Conservation (phyloP, 2,329 filamentous ascomycete genomes). For the Onygenales sp. region DNA sequence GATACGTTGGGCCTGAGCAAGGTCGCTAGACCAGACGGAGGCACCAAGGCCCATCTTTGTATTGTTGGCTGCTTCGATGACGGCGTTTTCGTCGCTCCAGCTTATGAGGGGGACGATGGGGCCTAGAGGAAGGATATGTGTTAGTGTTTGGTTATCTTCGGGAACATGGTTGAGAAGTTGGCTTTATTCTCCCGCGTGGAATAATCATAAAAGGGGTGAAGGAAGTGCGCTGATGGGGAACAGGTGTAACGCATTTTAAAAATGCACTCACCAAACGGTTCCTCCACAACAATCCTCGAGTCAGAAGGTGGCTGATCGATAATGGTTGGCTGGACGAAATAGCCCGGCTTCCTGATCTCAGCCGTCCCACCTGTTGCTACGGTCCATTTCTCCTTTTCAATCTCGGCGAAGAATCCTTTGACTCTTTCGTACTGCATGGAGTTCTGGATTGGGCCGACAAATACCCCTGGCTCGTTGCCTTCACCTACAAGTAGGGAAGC, state of each 20-base stretch:
- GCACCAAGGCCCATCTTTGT: conserved; percentile 46
- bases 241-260: too few species aligned
- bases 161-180: background rate
- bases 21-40: conserved; percentile 49
- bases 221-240: background rate
- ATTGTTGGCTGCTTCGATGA: conserved; percentile 47
- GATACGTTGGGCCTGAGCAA: conserved; percentile 42
- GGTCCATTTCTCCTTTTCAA: conserved; percentile 44
- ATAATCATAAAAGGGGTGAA: background rate
- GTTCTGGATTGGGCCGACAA: conserved; percentile 56
- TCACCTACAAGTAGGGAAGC: conserved; percentile 31
- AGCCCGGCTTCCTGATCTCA: conserved; percentile 34
- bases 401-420: conserved; percentile 47
- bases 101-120: conserved; percentile 55
- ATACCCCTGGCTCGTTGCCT: conserved; percentile 32
- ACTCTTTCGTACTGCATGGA: conserved; percentile 55
- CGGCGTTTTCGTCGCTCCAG: conserved; percentile 53
- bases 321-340: conserved; percentile 51
- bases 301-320: conserved; percentile 49
- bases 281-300: conserved; percentile 47
- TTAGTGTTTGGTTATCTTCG: background rate
- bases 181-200: too few species aligned
- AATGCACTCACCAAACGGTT: conserved; percentile 45
- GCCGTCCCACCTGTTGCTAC: conserved; percentile 40
- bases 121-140: conserved; percentile 21